Evolutionary conservation across 331 rosid genomes (phyloP).

Genomic region (Spiraea crenata): DNA sequence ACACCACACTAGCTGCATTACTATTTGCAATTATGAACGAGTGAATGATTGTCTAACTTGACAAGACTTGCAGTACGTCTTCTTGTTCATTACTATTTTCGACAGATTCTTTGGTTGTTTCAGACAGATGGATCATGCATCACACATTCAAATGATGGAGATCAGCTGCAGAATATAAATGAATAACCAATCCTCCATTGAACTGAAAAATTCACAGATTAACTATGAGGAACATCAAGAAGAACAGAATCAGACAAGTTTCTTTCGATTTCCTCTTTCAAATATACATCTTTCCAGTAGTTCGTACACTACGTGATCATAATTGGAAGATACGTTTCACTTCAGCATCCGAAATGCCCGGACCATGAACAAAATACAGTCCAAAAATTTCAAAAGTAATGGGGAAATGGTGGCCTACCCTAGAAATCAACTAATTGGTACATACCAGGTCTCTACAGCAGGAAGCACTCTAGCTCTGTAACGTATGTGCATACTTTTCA

Average conservation of each 20-base stretch:
- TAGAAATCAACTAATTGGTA: conserved; percentile 20
- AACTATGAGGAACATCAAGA: neutral
- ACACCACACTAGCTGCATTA: no score
- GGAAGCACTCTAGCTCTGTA: conserved; percentile 12
- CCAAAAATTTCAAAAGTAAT: neutral
- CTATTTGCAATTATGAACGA: no score
- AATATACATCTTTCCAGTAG: conserved; percentile 18
- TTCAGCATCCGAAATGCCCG: conserved; percentile 9
- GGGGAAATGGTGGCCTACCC: conserved; percentile 18
- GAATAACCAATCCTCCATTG: no score
- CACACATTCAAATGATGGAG: no score
- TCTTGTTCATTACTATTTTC: no score
- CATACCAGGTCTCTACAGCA: conserved; percentile 20
- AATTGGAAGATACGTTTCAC: conserved; percentile 11
- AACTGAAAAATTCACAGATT: no score
- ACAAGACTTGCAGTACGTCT: no score
- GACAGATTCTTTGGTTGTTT: no score
- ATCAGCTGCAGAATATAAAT: no score
- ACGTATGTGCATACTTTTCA: conserved; percentile 27
- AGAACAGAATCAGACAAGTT: conserved; percentile 4
- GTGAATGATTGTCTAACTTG: no score
- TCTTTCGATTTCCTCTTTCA: conserved; percentile 17
- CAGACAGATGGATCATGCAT: no score
- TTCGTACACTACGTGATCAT: conserved; percentile 8
- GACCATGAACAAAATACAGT: conserved; percentile 14